Evolutionary conservation across 805 yeast species (phyloP), one percentile per base, ranked within the genome.

Genomic region (Pichia thaimueangensis): DNA sequence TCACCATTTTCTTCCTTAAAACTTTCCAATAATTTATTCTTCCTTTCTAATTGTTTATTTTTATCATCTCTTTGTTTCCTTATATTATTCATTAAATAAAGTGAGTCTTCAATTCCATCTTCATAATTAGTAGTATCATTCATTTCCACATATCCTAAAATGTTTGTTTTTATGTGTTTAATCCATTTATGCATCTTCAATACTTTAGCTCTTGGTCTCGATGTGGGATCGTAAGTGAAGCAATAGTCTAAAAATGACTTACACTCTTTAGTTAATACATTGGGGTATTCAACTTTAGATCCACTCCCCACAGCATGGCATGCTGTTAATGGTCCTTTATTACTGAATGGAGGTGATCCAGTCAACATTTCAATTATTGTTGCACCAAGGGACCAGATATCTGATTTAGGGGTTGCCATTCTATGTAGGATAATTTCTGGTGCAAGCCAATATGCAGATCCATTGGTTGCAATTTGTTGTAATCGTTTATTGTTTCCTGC

Each of bases 401-500:
- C 98, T 3, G 95, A 86, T 2, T 94, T 83, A 0, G 91, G 78
- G 9, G 94, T 81, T 2, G 91, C 83, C 52, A 87, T 80, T 32
- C 81, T 69, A 21, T 37, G 33, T 12, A 45, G 39, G 4, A 93
- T 84, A 2, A 94, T 80, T 57, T 93, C 98, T 0, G 98, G 98
- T 0, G 98, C 97, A 96, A 93, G 89, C 97, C 97, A 93, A 58
- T 91, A 85, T 0, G 97, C 95, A 0, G 97, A 87, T 2, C 98
- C 98, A 13, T 73, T 76, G 8, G 76, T 78, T 2, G 72, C 69
- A 38, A 55, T 60, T 53, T 47, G 45, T 41, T 49, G 45, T 43
- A 56, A 48, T 58, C 62, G 13, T 60, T 55, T 48, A 64, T 73
- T 53, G 51, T 65, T 27, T 55, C 50, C 32, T 54, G 34, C 39